phyloP scores from a whole-genome alignment of 2,329 filamentous ascomycete species.

The Fusarium scirpi region DNA sequence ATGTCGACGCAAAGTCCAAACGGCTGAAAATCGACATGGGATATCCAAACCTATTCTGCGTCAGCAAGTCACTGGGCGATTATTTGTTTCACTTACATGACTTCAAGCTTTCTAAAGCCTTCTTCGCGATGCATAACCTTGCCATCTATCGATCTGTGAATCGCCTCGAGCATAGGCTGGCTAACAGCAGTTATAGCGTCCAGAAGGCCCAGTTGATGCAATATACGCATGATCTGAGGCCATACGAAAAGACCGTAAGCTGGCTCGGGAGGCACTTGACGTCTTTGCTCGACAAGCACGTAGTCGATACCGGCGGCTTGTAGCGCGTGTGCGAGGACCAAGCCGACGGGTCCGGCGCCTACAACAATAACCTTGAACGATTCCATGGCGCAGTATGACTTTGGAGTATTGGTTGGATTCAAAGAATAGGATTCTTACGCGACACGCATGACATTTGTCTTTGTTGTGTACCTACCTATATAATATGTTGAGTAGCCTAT shows the following conservation, averaged over 20 bases:
- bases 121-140: background rate
- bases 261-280: slow-evolving; percentile 20
- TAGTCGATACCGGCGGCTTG: slow-evolving; percentile 20
- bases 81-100: background rate
- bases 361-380: slow-evolving; percentile 27
- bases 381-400: background rate
- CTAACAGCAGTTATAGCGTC: slow-evolving; percentile 2
- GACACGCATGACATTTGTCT: background rate
- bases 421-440: background rate
- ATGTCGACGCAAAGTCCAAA: slow-evolving; percentile 12
- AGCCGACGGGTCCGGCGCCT: slow-evolving; percentile 21
- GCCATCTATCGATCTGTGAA: slow-evolving; percentile 18
- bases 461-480: background rate
- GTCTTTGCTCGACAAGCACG: slow-evolving; percentile 24
- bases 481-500: background rate
- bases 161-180: slow-evolving; percentile 11
- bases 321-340: slow-evolving; percentile 22
- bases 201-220: slow-evolving; percentile 19
- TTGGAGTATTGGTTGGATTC: background rate
- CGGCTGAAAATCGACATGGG: slow-evolving; percentile 26
- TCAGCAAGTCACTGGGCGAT: background rate
- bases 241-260: slow-evolving; percentile 27
- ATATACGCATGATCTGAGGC: slow-evolving; percentile 26
- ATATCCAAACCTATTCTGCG: slow-evolving; percentile 12
- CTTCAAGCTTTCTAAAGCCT: background rate